Evolutionary conservation across 805 yeast genomes (phyloP).

Genomic region (Pichia insulana): DNA sequence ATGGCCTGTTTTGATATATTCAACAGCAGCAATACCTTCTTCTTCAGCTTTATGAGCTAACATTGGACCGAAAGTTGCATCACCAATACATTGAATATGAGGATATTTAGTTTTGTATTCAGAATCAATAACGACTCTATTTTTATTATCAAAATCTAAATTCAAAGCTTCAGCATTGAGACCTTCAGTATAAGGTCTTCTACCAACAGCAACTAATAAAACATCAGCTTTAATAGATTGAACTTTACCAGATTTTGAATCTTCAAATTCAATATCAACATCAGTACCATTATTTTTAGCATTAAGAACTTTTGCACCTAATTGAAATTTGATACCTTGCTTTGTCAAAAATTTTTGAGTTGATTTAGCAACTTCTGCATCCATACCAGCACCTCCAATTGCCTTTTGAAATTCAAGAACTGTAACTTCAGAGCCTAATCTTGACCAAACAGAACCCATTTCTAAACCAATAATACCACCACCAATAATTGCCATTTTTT

Average conservation of each 20-base stretch:
- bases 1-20: conserved; percentile 83
- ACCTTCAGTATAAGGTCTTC: conserved; percentile 94
- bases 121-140: conserved; percentile 88
- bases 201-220: conserved; percentile 93
- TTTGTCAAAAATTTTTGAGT: conserved; percentile 84
- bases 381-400: conserved; percentile 99
- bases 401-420: conserved; percentile 83
- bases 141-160: conserved; percentile 82
- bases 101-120: conserved; percentile 88
- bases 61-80: conserved; percentile 98
- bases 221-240: conserved; percentile 84
- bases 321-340: conserved; percentile 92
- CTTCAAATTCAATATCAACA: conserved; percentile 83
- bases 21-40: conserved; percentile 98
- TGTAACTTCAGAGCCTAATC: conserved; percentile 94
- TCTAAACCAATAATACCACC: conserved; percentile 99
- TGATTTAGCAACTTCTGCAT: conserved; percentile 83
- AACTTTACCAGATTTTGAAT: conserved; percentile 76
- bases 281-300: conserved; percentile 85
- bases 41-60: conserved; percentile 99
- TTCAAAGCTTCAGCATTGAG: conserved; percentile 84
- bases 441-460: conserved; percentile 96
- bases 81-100: conserved; percentile 96
- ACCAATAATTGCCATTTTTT: conserved; percentile 86
- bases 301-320: conserved; percentile 81